phyloP scores from a whole-genome alignment of 176 grass and related monocot species.

The Carex cristatella region DNA sequence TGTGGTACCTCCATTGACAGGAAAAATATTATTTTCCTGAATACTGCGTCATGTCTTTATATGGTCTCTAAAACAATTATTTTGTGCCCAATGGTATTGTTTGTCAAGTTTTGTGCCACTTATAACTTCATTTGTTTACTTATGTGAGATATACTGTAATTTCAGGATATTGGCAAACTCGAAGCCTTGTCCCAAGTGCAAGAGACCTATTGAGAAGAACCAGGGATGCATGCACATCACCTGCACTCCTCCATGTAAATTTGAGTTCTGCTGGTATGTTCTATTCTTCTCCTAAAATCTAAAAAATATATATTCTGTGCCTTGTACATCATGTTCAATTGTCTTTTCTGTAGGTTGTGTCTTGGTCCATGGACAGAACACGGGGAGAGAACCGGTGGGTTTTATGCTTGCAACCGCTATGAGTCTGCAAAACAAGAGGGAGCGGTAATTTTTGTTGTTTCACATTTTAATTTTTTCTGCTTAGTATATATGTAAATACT shows the following conservation, averaged over 20 bases:
- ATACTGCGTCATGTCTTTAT: neutral
- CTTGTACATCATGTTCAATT: constrained; percentile 17
- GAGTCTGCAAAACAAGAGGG: constrained; percentile 98
- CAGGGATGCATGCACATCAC: constrained; percentile 99
- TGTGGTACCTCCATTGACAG: neutral
- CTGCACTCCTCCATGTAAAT: constrained; percentile 98
- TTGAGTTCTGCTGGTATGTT: constrained; percentile 99
- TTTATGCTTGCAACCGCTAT: constrained; percentile 99
- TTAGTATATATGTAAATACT: neutral
- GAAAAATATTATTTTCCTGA: neutral
- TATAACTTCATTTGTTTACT: constrained; percentile 8
- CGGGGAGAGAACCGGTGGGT: constrained; percentile 96
- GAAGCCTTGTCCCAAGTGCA: constrained; percentile 97
- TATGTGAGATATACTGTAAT: constrained; percentile 15
- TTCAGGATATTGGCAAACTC: constrained; percentile 97
- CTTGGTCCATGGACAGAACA: constrained; percentile 98
- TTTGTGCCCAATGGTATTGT: neutral
- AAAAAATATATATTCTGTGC: constrained; percentile 7
- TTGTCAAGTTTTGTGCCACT: neutral
- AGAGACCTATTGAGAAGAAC: constrained; percentile 98
- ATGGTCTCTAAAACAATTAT: neutral
- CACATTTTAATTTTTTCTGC: neutral
- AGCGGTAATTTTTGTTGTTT: constrained; percentile 52
- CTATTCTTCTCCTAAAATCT: neutral
- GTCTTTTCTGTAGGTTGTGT: constrained; percentile 58